A percentile compares a stretch with the other conserved stretches of the same genome.
Conservation (phyloP, 2,329 filamentous ascomycete species). For the Periglandula ipomoeae region DNA sequence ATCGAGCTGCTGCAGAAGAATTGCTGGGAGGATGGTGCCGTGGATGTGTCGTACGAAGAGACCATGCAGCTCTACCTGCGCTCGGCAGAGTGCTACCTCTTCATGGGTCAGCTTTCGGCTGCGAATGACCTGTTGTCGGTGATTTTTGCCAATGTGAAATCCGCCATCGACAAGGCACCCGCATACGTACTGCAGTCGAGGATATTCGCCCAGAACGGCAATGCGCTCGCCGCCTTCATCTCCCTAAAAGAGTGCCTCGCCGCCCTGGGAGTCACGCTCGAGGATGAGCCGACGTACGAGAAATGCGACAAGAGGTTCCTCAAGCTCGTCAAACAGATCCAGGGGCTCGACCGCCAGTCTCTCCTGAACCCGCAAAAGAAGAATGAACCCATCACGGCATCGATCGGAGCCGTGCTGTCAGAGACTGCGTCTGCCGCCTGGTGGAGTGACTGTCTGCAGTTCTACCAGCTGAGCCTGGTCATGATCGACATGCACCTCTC, state of each 20-base stretch:
- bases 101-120: conserved; percentile 61
- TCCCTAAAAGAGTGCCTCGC: conserved; percentile 62
- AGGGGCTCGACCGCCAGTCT: conserved; percentile 42
- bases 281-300: conserved; percentile 59
- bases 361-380: conserved; percentile 34
- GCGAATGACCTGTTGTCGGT: conserved; percentile 60
- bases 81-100: conserved; percentile 74
- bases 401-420: conserved; percentile 59
- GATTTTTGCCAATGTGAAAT: conserved; percentile 61
- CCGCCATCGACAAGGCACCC: conserved; percentile 69
- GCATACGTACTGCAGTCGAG: conserved; percentile 78
- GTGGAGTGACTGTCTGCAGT: conserved; percentile 64
- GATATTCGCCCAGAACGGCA: conserved; percentile 65
- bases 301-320: conserved; percentile 71
- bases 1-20: conserved; percentile 69
- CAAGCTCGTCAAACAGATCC: conserved; percentile 49
- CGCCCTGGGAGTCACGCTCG: conserved; percentile 58
- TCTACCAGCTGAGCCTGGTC: conserved; percentile 60
- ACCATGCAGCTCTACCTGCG: conserved; percentile 71
- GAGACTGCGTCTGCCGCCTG: conserved; percentile 63
- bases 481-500: conserved; percentile 59
- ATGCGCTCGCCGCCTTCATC: conserved; percentile 59
- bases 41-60: conserved; percentile 78
- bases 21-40: conserved; percentile 61
- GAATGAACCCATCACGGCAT: conserved; percentile 46